Percentiles rank a stretch among this genome's conserved stretches.
Evolutionary conservation across 1,284 basidiomycete genomes (phyloP).

Genomic region (Sanghuangporus weigelae): DNA sequence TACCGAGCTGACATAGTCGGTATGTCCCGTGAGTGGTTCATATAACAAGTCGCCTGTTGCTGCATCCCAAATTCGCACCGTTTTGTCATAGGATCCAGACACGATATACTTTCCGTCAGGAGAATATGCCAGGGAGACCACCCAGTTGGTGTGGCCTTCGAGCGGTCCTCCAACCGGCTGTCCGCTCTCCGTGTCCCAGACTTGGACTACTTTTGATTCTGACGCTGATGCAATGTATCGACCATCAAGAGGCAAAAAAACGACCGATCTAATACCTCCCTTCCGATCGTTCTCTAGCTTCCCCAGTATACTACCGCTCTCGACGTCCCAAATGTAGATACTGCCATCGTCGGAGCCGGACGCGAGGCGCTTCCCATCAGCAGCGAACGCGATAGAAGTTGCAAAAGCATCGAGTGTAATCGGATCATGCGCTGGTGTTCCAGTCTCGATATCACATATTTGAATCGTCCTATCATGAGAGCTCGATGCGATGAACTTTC

Average conservation of each 20-base stretch:
- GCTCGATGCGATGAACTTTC: conserved; percentile 9
- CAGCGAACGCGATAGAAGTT: conserved; percentile 13
- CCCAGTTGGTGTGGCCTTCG: conserved; percentile 9
- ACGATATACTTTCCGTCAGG: conserved; percentile 9
- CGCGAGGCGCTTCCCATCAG: conserved; percentile 21
- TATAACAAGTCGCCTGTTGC: conserved; percentile 4
- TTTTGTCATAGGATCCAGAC: conserved; percentile 15
- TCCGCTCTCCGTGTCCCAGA: conserved; percentile 18
- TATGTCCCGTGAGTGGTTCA: conserved; percentile 14
- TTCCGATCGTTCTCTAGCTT: conserved; percentile 7
- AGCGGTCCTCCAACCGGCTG: conserved; percentile 3
- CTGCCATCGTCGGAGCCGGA: conserved; percentile 18
- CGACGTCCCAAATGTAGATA: conserved; percentile 20
- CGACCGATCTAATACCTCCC: conserved; percentile 3
- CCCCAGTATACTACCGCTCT: conserved; percentile 2
- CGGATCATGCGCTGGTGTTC: conserved; percentile 1
- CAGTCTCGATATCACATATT: conserved; percentile 12
- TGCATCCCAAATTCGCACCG: conserved; percentile 12
- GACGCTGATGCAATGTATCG: conserved; percentile 17
- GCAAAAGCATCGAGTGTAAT: background rate
- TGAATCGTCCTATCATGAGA: conserved; percentile 9
- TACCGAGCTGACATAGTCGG: conserved; percentile 12
- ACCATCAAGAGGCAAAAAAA: conserved; percentile 16
- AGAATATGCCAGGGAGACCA: conserved; percentile 13
- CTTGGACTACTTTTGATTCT: conserved; percentile 7